Conservation (phyloP, 2,329 filamentous ascomycete species). For the Fusarium sp. region DNA sequence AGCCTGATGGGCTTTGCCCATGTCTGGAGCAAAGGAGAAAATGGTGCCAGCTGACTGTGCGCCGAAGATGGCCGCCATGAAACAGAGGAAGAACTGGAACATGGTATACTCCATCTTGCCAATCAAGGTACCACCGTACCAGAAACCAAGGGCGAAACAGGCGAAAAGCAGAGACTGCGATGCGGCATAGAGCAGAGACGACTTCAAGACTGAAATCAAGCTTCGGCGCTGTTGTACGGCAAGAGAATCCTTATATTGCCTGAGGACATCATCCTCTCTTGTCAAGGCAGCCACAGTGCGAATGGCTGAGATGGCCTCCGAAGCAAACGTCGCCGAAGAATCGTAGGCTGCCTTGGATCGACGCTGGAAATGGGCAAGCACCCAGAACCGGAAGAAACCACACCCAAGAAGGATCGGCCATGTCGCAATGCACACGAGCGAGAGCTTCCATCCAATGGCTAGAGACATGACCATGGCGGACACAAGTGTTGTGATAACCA, state of each 20-base stretch:
- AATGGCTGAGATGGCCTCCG: constrained; percentile 94
- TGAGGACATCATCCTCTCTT: constrained; percentile 85
- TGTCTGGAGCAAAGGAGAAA: constrained; percentile 92
- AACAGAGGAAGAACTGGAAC: constrained; percentile 94
- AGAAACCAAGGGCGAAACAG: constrained; percentile 90
- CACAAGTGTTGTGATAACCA: constrained; percentile 84
- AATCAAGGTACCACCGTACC: constrained; percentile 88
- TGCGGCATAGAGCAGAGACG: constrained; percentile 84
- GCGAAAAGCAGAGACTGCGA: constrained; percentile 89
- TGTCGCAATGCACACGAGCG: constrained; percentile 84
- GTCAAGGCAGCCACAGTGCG: constrained; percentile 94
- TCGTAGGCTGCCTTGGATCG: constrained; percentile 87
- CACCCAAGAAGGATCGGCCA: constrained; percentile 84
- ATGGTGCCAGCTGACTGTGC: constrained; percentile 92
- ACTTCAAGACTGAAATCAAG: constrained; percentile 81
- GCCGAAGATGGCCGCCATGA: constrained; percentile 89
- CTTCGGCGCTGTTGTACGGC: constrained; percentile 77
- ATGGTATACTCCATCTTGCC: constrained; percentile 79
- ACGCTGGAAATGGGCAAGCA: constrained; percentile 84
- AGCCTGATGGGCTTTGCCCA: constrained; percentile 92
- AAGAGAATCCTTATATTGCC: constrained; percentile 78
- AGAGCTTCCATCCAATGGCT: constrained; percentile 90
- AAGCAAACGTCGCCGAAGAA: constrained; percentile 87
- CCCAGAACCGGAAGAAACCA: constrained; percentile 90
- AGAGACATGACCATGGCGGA: constrained; percentile 79